Evolutionary conservation across 345 rosid species (phyloP), one percentile per base, ranked within the genome.

Genomic region (Excoecaria cochinchinensis): DNA sequence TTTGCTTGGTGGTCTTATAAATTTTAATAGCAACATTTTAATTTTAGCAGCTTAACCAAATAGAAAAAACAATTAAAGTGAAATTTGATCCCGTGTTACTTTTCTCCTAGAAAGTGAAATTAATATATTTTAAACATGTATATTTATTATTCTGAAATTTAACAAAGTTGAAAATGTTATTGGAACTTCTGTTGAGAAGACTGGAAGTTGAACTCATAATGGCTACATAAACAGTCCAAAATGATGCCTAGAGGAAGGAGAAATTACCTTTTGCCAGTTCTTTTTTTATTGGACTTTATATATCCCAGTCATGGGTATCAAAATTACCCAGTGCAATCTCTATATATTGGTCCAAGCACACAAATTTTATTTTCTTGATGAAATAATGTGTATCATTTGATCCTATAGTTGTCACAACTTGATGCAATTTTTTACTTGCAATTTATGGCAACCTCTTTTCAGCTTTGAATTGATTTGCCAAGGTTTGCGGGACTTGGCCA

Each of bases 401-500:
- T n/a, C n/a, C 1, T 24, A 13, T 44, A 46, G 22, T 72, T 72
- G 51, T 53, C 3, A 36, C 36, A 31, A 31, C 56, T 24, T 31
- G 69, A 47, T 56, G 53, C 70, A 61, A 15, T 56, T 68, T 53
- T 5, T 51, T 22, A 59, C 31, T 31, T 71, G 19, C 63, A 57
- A 58, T 79, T 57, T 79, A 16, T 61, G 61, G 14, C 39, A 66
- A 24, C 69, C 75, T 73, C 72, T 74, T 86, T 11, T 80, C 85
- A 95, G 99, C 82, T 83, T 82, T 75, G 84, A 84, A 78, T 79
- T 84, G 63, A 87, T 94, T 56, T 82, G 88, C 78, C 87, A 89
- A 84, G 82, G 88, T 50, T 85, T 93, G 79, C 77, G 92, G 75
- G 91, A 87, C 69, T 75, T 84, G 86, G 97, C 94, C 17, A 77